These are phyloP conservation scores for Eucalyptus guilfoylei DNA, from an alignment of 345 rosid genomes.

Conservation along the genomic window DNA sequence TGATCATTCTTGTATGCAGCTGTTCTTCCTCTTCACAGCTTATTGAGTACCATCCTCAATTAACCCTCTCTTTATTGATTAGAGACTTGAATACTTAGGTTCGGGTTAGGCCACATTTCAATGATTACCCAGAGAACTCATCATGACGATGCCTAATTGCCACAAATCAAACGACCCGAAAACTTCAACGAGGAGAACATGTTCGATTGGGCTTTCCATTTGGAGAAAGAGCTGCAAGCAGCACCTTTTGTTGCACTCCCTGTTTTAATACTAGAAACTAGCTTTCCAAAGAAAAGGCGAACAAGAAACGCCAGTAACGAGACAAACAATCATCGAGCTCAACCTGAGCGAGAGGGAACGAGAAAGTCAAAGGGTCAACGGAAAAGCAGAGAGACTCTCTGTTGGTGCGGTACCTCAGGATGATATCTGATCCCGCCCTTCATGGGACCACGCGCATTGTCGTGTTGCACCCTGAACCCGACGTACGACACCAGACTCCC, in stretches of 20 bases:
- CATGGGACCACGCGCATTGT: conserved; percentile 99
- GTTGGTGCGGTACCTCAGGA: conserved; percentile 50
- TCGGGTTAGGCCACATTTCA: background rate
- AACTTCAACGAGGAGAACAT: background rate
- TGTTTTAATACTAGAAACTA: background rate
- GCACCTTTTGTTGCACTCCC: background rate
- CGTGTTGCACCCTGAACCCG: conserved; percentile 97
- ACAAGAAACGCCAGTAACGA: background rate
- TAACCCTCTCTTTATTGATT: background rate
- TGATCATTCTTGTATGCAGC: background rate
- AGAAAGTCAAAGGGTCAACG: background rate
- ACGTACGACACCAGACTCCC: conserved; percentile 76
- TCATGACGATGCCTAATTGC: background rate
- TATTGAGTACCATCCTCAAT: background rate
- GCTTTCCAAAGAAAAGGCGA: background rate
- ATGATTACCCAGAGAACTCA: background rate
- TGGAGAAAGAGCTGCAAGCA: background rate
- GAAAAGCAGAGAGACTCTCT: background rate
- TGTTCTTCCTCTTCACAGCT: background rate
- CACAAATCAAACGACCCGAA: background rate
- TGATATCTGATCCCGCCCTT: conserved; percentile 99
- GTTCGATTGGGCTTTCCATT: background rate
- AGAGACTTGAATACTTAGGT: background rate
- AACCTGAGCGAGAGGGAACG: background rate
- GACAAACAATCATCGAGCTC: background rate